A percentile compares a stretch with the other conserved stretches of the same genome.
phyloP scores from a whole-genome alignment of 139 green algal species.

The Chlamydomonas applanata region DNA sequence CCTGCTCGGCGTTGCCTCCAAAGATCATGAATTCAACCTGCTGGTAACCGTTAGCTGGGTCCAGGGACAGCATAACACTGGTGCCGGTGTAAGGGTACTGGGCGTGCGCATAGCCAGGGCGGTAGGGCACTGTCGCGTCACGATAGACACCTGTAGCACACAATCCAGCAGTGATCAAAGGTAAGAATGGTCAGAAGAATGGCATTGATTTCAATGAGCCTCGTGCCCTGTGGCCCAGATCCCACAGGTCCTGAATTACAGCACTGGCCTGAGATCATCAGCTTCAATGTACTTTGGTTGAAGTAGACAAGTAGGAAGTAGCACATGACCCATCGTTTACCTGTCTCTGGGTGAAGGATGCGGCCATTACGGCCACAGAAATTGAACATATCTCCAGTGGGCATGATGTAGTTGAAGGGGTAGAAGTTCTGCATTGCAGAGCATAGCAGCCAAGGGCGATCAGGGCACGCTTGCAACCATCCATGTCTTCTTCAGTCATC shows the following conservation, averaged over 20 bases:
- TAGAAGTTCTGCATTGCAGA: constrained; percentile 33
- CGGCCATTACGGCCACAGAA: constrained; percentile 21
- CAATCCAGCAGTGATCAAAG: too few relatives aligned
- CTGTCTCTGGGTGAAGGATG: constrained; percentile 27
- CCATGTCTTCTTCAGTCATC: too few relatives aligned
- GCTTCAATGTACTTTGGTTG: too few relatives aligned
- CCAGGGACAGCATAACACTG: constrained; percentile 25
- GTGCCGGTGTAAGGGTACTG: constrained; percentile 37
- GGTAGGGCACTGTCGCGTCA: not conserved
- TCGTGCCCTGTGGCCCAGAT: too few relatives aligned
- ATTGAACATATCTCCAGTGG: constrained; percentile 30
- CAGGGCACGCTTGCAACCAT: too few relatives aligned
- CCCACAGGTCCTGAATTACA: too few relatives aligned
- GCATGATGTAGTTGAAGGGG: constrained; percentile 38
- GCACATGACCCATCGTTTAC: too few relatives aligned
- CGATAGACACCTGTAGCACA: too few relatives aligned
- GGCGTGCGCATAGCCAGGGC: not conserved
- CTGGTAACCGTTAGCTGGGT: constrained; percentile 20
- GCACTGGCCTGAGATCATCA: too few relatives aligned
- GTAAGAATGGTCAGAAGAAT: too few relatives aligned
- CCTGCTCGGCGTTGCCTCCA: constrained; percentile 12
- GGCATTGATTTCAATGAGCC: too few relatives aligned
- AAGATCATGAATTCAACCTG: constrained; percentile 42
- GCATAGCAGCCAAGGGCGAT: not conserved
- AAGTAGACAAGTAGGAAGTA: too few relatives aligned